A percentile compares a stretch with the other conserved stretches of the same genome.
phyloP scores from a whole-genome alignment of 148 eudicot genomes.

The Rhododendron griersonianum region DNA sequence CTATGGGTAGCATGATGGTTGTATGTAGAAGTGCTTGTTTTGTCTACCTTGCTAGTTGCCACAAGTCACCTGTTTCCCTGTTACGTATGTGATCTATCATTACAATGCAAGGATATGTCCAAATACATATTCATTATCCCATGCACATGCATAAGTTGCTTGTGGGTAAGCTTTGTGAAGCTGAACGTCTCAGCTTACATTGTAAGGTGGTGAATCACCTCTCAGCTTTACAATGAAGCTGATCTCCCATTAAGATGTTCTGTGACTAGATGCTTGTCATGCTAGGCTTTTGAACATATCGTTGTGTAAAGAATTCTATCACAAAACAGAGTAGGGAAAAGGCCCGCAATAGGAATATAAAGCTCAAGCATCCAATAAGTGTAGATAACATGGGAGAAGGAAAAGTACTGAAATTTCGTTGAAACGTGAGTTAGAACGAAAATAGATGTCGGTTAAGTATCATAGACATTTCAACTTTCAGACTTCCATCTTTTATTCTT shows the following conservation, averaged over 20 bases:
- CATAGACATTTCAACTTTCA: neutral
- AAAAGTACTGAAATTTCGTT: neutral
- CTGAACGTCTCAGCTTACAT: neutral
- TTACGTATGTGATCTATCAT: neutral
- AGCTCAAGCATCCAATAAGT: neutral
- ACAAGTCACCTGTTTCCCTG: neutral
- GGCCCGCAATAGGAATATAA: neutral
- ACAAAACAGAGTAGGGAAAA: neutral
- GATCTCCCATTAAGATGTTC: neutral
- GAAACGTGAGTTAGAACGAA: neutral
- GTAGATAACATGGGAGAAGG: neutral
- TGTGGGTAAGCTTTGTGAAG: neutral
- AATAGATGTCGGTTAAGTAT: neutral
- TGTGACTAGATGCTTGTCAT: neutral
- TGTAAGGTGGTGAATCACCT: neutral
- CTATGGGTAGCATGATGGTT: neutral
- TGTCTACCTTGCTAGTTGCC: neutral
- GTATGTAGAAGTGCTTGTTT: neutral
- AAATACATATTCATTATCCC: neutral
- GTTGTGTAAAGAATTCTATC: neutral
- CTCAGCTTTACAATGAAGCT: neutral
- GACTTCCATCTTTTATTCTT: neutral
- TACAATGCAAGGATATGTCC: neutral
- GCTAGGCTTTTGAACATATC: neutral
- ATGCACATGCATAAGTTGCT: neutral